Evolutionary conservation across 805 yeast genomes (phyloP).

Genomic region (Monosporozyma unispora): DNA sequence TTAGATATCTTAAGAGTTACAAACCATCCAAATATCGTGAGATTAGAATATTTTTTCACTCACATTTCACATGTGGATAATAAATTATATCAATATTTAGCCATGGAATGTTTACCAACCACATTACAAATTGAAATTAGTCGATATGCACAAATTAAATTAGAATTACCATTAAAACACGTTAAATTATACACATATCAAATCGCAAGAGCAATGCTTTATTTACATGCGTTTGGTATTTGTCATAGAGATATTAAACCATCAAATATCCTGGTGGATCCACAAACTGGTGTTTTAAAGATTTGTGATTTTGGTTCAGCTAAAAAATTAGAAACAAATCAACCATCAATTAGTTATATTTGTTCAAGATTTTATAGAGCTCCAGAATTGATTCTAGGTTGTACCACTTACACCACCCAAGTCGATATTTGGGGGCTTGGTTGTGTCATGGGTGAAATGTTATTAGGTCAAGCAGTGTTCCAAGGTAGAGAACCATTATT

Average conservation of each 20-base stretch:
- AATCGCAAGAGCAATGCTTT: constrained; percentile 74
- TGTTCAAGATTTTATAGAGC: constrained; percentile 81
- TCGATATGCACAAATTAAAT: constrained; percentile 50
- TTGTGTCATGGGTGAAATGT: constrained; percentile 91
- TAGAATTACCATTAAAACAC: constrained; percentile 61
- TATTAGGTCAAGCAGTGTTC: constrained; percentile 86
- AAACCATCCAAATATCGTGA: constrained; percentile 71
- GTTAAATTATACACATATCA: constrained; percentile 72
- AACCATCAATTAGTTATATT: constrained; percentile 88
- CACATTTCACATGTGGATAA: constrained; percentile 55
- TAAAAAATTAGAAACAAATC: constrained; percentile 64
- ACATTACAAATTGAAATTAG: constrained; percentile 70
- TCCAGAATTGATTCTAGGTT: constrained; percentile 91
- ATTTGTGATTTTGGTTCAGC: constrained; percentile 86
- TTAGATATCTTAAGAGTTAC: constrained; percentile 66
- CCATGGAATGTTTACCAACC: constrained; percentile 82
- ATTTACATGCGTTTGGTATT: constrained; percentile 69
- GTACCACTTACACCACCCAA: constrained; percentile 76
- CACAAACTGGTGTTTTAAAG: constrained; percentile 53
- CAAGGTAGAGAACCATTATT: constrained; percentile 86
- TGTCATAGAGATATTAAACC: constrained; percentile 84
- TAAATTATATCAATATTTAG: constrained; percentile 67
- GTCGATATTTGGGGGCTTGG: constrained; percentile 98
- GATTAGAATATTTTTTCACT: constrained; percentile 61
- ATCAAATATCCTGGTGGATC: constrained; percentile 70